Evolutionary conservation across 371 early-diverging fungal species (phyloP), one percentile per base, ranked within the genome.

Genomic region (Chytridiales sp.): DNA sequence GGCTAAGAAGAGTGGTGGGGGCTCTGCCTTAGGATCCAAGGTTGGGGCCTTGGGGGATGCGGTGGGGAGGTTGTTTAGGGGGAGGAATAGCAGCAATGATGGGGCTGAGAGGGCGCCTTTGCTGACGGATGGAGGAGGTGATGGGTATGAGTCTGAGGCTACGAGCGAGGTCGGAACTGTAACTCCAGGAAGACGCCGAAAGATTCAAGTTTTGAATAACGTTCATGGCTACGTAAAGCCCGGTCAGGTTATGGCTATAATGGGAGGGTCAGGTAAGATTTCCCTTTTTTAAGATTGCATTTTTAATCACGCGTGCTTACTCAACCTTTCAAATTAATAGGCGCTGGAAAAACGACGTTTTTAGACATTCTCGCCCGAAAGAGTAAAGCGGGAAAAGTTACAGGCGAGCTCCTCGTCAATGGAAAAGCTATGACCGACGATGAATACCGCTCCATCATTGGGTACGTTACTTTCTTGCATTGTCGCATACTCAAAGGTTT

Each of bases 331-430:
- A 22, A 24, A 53, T 42, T 17, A 11, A 54, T 6, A 51, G 57
- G 54, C 17, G 75, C 68, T 83, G 88, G 94, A 30, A 94, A 94
- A 66, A 88, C 93, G 8, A 90, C 91, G 11, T 80, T 91, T 41
- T 67, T 95, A 49, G 97, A 97, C 64, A 92, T 97, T 46, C 64
- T 99, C 15, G 90, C 97, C 0, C 83, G 92, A 32, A 83, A 88
- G 62, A 92, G 88, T 57, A 76, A 85, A n/a, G 84, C 90, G n/a
- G 76, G 75, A 19, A 50, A 36, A 9, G 85, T 93, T 13, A 74
- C 76, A n/a, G 99, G 99, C 0, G 80, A 86, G n/a, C 88, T 97
- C 4, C 77, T 87, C 26, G 81, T 96, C 19, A 97, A 98, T 62
- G 91, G 91, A 2, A 61, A 67, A 38, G 75, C 77, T 3, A 83